These are phyloP conservation scores for Dipteronia dyeriana DNA, from an alignment of 345 rosid species.

Conservation along the genomic window DNA sequence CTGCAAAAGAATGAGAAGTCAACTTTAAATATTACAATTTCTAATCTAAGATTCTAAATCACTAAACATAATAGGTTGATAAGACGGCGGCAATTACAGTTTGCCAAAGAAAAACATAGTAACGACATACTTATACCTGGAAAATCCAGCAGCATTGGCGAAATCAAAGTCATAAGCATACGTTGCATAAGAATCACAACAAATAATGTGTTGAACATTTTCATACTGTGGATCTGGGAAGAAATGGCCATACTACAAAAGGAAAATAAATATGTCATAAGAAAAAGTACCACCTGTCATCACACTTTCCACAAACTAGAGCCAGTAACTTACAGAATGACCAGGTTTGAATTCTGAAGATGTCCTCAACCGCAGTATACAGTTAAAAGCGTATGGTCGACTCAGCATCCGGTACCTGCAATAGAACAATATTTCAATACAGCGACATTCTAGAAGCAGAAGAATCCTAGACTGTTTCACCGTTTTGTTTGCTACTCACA, in stretches of 20 bases:
- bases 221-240: constrained; percentile 97
- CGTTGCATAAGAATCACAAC: constrained; percentile 95
- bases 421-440: constrained; percentile 15
- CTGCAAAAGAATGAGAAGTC: constrained; percentile 41
- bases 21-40: neutral
- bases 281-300: constrained; percentile 8
- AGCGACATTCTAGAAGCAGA: constrained; percentile 1
- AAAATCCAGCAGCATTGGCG: constrained; percentile 68
- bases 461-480: neutral
- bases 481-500: constrained; percentile 55
- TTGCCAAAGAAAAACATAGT: constrained; percentile 9
- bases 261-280: constrained; percentile 21
- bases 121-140: constrained; percentile 54
- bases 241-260: constrained; percentile 95
- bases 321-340: constrained; percentile 64
- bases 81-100: neutral
- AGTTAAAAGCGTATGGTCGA: constrained; percentile 93
- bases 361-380: constrained; percentile 85
- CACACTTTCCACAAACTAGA: constrained; percentile 7
- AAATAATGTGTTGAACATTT: constrained; percentile 94
- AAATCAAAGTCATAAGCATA: constrained; percentile 97
- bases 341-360: constrained; percentile 92
- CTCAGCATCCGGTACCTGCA: constrained; percentile 90
- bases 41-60: neutral
- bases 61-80: neutral